phyloP scores from a whole-genome alignment of 1,284 basidiomycete genomes.

The Puccinia brachypodii region DNA sequence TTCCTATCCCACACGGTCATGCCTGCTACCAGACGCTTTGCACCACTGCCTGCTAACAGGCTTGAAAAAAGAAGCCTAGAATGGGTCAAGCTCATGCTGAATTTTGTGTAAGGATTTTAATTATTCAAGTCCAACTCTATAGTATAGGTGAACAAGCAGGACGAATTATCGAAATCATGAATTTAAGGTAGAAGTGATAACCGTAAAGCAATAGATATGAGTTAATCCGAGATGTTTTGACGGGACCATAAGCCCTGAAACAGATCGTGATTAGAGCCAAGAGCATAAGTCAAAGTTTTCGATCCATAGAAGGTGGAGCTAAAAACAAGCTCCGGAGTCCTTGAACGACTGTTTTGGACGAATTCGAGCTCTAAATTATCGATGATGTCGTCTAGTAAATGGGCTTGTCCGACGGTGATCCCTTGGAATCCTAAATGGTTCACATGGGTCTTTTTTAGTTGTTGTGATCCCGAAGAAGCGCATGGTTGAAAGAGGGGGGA shows the following conservation, averaged over 20 bases:
- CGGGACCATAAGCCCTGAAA: constrained; percentile 34
- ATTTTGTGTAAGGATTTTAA: no score
- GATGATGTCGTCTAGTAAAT: constrained; percentile 88
- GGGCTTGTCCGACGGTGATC: constrained; percentile 77
- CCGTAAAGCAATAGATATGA: background rate
- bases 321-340: background rate
- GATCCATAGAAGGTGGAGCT: constrained; percentile 12
- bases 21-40: no score
- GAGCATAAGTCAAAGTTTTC: constrained; percentile 21
- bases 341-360: background rate
- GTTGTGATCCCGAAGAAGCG: no score
- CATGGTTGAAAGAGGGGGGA: no score
- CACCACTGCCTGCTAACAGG: no score
- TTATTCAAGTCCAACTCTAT: no score
- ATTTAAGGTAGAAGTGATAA: background rate
- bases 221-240: background rate
- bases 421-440: constrained; percentile 54
- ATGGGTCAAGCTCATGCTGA: no score
- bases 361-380: constrained; percentile 30
- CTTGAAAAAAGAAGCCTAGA: no score
- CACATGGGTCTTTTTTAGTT: constrained; percentile 65
- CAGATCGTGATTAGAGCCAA: constrained; percentile 21
- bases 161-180: no score
- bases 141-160: no score
- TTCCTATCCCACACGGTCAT: no score